Percentiles rank a stretch among this genome's conserved stretches.
Conservation (phyloP, 768 basidiomycete genomes). For the Boletus speciosus region DNA sequence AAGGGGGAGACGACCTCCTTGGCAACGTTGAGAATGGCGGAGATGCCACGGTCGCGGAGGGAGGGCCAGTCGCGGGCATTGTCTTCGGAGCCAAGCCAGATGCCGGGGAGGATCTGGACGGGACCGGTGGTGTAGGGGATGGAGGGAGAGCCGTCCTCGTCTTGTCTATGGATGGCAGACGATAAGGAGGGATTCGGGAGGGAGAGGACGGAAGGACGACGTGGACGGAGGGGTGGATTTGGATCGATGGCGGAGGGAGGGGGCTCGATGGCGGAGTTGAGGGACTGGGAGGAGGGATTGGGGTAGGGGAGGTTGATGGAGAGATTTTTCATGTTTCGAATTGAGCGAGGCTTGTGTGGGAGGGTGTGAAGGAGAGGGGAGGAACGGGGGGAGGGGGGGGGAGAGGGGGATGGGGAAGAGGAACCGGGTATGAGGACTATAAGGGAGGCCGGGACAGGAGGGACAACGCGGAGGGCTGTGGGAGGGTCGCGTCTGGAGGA, state of each 20-base stretch:
- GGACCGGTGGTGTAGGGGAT: constrained; percentile 80
- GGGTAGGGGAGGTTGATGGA: constrained; percentile 66
- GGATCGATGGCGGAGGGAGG: constrained; percentile 33
- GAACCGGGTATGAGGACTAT: constrained; percentile 31
- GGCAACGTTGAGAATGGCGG: constrained; percentile 85
- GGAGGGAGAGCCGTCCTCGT: constrained; percentile 57
- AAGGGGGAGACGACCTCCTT: constrained; percentile 84
- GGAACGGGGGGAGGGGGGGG: neutral
- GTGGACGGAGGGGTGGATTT: constrained; percentile 37
- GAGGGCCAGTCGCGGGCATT: constrained; percentile 80
- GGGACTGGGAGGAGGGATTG: constrained; percentile 53
- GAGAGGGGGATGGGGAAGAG: neutral
- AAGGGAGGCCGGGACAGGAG: constrained; percentile 39
- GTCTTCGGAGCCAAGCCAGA: constrained; percentile 91
- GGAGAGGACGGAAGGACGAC: constrained; percentile 71
- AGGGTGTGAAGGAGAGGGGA: constrained; percentile 11
- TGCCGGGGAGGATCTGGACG: constrained; percentile 75
- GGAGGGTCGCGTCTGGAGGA: constrained; percentile 23
- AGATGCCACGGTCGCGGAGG: constrained; percentile 69
- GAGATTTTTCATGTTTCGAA: constrained; percentile 73
- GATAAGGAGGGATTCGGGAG: constrained; percentile 53
- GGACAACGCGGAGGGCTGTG: constrained; percentile 56
- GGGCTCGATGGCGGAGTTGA: constrained; percentile 34
- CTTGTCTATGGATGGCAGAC: constrained; percentile 57
- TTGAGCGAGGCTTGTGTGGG: constrained; percentile 41